Evolutionary conservation across 108 stramenopile species (phyloP).

Genomic region (Cyclotella atomus): DNA sequence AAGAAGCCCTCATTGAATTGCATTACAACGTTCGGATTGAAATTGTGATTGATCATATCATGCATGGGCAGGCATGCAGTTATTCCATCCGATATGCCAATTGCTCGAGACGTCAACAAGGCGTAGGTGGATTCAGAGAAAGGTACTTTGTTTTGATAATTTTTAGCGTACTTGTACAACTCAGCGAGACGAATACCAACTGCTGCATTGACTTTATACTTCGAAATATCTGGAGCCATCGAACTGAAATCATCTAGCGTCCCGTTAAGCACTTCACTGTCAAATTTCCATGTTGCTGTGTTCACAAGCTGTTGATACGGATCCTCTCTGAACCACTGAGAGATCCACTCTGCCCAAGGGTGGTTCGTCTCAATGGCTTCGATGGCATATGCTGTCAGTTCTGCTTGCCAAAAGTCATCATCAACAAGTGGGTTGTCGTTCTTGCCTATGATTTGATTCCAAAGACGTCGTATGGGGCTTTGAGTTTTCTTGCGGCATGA

Average conservation of each 20-base stretch:
- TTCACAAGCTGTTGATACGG: constrained; percentile 50
- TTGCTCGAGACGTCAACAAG: constrained; percentile 45
- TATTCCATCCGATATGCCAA: constrained; percentile 36
- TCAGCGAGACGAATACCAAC: constrained; percentile 41
- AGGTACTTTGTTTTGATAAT: constrained; percentile 31
- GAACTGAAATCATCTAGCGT: constrained; percentile 29
- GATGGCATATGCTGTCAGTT: constrained; percentile 52
- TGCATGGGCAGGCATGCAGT: constrained; percentile 57
- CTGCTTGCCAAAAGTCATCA: constrained; percentile 55
- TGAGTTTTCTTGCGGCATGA: constrained; percentile 14
- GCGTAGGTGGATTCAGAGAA: constrained; percentile 48
- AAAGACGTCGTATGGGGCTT: constrained; percentile 12
- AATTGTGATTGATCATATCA: constrained; percentile 63
- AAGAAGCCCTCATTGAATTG: constrained; percentile 38
- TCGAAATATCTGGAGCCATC: constrained; percentile 41
- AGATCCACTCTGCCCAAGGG: constrained; percentile 56
- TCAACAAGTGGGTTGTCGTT: neutral
- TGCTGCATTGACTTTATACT: constrained; percentile 49
- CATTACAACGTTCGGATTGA: constrained; percentile 47
- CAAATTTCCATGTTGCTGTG: constrained; percentile 17
- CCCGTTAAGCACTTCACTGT: constrained; percentile 26
- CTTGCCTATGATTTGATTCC: constrained; percentile 27
- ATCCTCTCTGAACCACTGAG: constrained; percentile 57
- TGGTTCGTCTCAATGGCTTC: constrained; percentile 43
- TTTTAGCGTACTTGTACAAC: constrained; percentile 28